Evolutionary conservation across 306 rosid species (phyloP).

Genomic region (Vigna radiata): DNA sequence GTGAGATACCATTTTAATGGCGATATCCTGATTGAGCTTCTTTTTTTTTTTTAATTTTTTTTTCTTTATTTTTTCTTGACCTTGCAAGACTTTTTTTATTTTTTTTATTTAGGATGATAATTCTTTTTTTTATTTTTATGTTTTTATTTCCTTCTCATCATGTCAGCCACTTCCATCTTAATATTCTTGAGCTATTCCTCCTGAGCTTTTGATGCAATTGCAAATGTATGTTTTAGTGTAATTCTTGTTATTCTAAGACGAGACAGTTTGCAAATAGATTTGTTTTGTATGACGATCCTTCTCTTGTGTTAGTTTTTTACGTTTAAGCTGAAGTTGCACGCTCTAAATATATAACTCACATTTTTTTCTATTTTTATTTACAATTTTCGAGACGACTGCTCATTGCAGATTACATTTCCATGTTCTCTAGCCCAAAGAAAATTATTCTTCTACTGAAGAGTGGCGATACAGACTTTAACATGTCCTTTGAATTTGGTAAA

Average conservation of each 20-base stretch:
- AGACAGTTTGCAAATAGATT: neutral
- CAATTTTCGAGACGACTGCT: neutral
- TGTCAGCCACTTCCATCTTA: constrained; percentile 30
- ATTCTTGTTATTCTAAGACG: neutral
- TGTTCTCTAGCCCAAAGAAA: neutral
- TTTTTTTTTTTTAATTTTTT: neutral
- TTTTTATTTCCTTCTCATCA: neutral
- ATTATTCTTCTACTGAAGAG: neutral
- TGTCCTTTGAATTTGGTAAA: neutral
- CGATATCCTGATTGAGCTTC: constrained; percentile 78
- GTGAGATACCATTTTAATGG: constrained; percentile 41
- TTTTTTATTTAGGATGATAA: rapidly evolving
- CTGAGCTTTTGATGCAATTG: constrained; percentile 57
- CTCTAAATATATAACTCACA: neutral
- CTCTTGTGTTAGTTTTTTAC: neutral
- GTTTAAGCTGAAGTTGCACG: neutral
- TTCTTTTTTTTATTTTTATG: rapidly evolving
- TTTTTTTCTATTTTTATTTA: neutral
- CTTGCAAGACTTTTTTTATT: constrained; percentile 73
- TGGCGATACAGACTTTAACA: neutral
- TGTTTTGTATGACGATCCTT: neutral
- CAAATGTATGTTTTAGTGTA: neutral
- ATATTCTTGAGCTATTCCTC: constrained; percentile 57
- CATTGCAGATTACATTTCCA: neutral
- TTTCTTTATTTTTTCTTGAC: constrained; percentile 61